phyloP scores from a whole-genome alignment of 495 filamentous ascomycete genomes.

The Penicilliopsis zonata region DNA sequence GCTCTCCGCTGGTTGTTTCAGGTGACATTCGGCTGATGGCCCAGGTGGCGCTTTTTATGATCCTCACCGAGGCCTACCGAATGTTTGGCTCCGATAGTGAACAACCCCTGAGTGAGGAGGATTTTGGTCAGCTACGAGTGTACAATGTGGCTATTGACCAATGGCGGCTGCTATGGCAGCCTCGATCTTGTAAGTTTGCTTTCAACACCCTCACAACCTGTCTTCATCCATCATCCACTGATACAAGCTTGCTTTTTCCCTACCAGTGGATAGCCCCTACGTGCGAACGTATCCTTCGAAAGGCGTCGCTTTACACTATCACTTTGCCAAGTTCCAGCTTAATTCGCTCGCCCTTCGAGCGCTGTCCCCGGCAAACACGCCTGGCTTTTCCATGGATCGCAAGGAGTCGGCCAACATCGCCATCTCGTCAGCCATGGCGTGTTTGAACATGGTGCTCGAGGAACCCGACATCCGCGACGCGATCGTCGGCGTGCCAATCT shows the following conservation, averaged over 20 bases:
- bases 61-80: conserved; percentile 45
- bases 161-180: conserved; percentile 46
- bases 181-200: conserved; percentile 33
- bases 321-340: conserved; percentile 49
- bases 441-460: conserved; percentile 42
- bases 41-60: conserved; percentile 46
- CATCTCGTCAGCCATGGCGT: conserved; percentile 43
- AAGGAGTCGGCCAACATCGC: conserved; percentile 44
- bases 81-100: conserved; percentile 44
- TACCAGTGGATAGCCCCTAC: conserved; percentile 34
- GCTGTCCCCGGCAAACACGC: conserved; percentile 34
- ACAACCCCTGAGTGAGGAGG: conserved; percentile 37
- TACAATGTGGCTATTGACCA: conserved; percentile 45
- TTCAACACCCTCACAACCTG: background rate
- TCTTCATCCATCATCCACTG: conserved; percentile 1
- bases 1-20: conserved; percentile 30
- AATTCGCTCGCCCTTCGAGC: conserved; percentile 47
- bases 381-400: conserved; percentile 41
- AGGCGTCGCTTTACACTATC: conserved; percentile 47
- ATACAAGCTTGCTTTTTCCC: conserved; percentile 4
- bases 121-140: conserved; percentile 36
- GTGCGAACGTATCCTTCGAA: conserved; percentile 47
- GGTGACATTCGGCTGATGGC: conserved; percentile 42
- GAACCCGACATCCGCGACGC: conserved; percentile 45
- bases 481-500: conserved; percentile 46